phyloP scores from a whole-genome alignment of 768 basidiomycete species.

The Lactarius sp. region DNA sequence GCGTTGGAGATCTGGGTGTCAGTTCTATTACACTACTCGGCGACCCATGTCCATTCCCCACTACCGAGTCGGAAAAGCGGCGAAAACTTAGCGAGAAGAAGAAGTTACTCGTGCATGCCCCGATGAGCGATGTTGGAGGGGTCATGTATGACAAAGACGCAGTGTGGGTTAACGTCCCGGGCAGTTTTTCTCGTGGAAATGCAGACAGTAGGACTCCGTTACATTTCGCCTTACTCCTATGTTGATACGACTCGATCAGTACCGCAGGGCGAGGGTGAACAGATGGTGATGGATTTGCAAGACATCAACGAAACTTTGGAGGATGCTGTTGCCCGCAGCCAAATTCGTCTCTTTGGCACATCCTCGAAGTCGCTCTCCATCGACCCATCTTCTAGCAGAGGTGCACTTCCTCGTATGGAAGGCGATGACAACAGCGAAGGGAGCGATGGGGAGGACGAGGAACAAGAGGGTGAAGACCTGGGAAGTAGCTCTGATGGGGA shows the following conservation, averaged over 20 bases:
- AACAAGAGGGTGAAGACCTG: slow-evolving; percentile 30
- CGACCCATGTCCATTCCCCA: slow-evolving; percentile 96
- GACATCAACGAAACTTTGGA: slow-evolving; percentile 79
- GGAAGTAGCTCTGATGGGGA: slow-evolving; percentile 29
- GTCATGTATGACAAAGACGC: slow-evolving; percentile 98
- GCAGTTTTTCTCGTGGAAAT: slow-evolving; percentile 82
- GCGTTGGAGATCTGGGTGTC: slow-evolving; percentile 85
- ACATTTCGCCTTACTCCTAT: not conserved
- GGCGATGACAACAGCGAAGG: slow-evolving; percentile 30
- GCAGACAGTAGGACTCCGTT: slow-evolving; percentile 45
- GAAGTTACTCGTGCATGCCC: slow-evolving; percentile 87
- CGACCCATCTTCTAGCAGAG: slow-evolving; percentile 29
- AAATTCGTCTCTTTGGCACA: slow-evolving; percentile 78
- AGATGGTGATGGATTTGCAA: slow-evolving; percentile 97
- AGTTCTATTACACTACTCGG: slow-evolving; percentile 66
- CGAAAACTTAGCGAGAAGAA: slow-evolving; percentile 94
- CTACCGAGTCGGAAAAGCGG: slow-evolving; percentile 84
- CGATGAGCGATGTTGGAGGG: slow-evolving; percentile 98
- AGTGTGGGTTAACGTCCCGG: slow-evolving; percentile 96
- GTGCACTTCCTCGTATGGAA: slow-evolving; percentile 21
- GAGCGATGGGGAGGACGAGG: slow-evolving; percentile 30
- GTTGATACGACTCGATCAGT: slow-evolving; percentile 38
- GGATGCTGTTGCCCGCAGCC: slow-evolving; percentile 72
- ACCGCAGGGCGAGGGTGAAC: slow-evolving; percentile 87
- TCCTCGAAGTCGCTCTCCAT: slow-evolving; percentile 68